Evolutionary conservation across 164 flowering plant genomes (phyloP).

Genomic region (Brasenia schreberi): DNA sequence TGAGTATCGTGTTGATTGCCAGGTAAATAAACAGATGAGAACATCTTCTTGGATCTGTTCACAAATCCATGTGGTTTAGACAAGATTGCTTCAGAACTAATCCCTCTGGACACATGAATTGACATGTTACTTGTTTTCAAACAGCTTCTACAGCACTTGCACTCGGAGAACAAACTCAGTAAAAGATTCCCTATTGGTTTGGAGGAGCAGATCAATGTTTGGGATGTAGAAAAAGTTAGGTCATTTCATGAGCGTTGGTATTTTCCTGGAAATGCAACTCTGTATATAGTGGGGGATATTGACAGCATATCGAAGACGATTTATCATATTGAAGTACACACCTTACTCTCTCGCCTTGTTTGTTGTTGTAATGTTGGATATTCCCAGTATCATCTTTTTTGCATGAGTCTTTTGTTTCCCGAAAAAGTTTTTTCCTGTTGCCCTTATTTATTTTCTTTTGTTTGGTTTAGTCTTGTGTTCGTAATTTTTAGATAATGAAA

Average conservation of each 20-base stretch:
- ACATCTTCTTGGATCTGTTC: not conserved
- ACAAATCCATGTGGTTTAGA: not conserved
- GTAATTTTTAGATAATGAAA: not conserved
- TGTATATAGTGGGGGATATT: conserved; percentile 94
- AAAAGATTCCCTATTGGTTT: conserved; percentile 94
- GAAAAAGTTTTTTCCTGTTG: too few species aligned
- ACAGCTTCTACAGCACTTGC: conserved; percentile 86
- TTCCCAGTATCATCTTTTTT: not conserved
- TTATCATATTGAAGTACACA: conserved; percentile 76
- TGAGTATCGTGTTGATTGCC: conserved; percentile 98
- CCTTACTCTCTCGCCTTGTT: not conserved
- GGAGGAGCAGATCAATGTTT: conserved; percentile 96
- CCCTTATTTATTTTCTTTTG: too few species aligned
- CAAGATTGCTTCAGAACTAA: too few species aligned
- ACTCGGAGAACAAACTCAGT: conserved; percentile 98
- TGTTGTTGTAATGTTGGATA: not conserved
- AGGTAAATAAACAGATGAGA: conserved; percentile 17
- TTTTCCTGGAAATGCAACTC: conserved; percentile 95
- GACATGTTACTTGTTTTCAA: conserved; percentile 9
- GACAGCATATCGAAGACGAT: conserved; percentile 62
- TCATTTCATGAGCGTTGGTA: conserved; percentile 99
- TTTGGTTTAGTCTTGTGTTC: not conserved
- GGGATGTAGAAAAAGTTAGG: conserved; percentile 97
- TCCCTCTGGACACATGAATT: not conserved
- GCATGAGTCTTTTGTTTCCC: not conserved